A percentile compares a stretch with the other conserved stretches of the same genome.
Conservation (phyloP, 345 rosid species). For the Draba incana region DNA sequence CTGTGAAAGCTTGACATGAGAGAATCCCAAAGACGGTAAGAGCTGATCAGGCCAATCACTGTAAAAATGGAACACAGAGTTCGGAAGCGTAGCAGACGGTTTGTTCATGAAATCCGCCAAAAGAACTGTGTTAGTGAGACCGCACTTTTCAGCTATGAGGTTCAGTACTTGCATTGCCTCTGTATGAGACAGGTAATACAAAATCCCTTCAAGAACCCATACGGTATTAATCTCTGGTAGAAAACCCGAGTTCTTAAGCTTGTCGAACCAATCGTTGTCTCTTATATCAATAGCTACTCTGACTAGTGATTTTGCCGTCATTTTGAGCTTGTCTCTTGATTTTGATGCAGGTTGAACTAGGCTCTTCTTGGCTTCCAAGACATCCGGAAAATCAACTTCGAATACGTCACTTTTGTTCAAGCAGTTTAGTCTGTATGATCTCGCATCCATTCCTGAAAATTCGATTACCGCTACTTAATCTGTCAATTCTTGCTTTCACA, state of each 20-base stretch:
- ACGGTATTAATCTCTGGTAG: slow-evolving; percentile 66
- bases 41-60: slow-evolving; percentile 96
- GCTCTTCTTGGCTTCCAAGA: slow-evolving; percentile 64
- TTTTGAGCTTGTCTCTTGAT: slow-evolving; percentile 51
- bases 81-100: slow-evolving; percentile 69
- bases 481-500: slow-evolving; percentile 1
- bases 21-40: slow-evolving; percentile 84
- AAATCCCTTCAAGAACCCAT: slow-evolving; percentile 95
- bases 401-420: slow-evolving; percentile 69
- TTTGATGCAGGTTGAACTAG: slow-evolving; percentile 62
- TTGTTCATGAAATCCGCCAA: slow-evolving; percentile 97
- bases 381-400: slow-evolving; percentile 87
- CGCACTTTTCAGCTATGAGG: slow-evolving; percentile 72
- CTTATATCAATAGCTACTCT: slow-evolving; percentile 82
- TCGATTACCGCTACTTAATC: neutral
- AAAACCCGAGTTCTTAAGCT: slow-evolving; percentile 78
- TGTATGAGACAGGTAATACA: slow-evolving; percentile 79
- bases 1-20: slow-evolving; percentile 83
- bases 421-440: slow-evolving; percentile 79
- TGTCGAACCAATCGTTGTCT: slow-evolving; percentile 68
- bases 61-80: slow-evolving; percentile 76
- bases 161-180: slow-evolving; percentile 90
- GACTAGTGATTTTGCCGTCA: slow-evolving; percentile 71
- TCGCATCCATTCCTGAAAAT: slow-evolving; percentile 85
- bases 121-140: slow-evolving; percentile 65